These are phyloP conservation scores for Clathrospora elynae DNA, from an alignment of 2,329 filamentous ascomycete genomes.

Conservation along the genomic window DNA sequence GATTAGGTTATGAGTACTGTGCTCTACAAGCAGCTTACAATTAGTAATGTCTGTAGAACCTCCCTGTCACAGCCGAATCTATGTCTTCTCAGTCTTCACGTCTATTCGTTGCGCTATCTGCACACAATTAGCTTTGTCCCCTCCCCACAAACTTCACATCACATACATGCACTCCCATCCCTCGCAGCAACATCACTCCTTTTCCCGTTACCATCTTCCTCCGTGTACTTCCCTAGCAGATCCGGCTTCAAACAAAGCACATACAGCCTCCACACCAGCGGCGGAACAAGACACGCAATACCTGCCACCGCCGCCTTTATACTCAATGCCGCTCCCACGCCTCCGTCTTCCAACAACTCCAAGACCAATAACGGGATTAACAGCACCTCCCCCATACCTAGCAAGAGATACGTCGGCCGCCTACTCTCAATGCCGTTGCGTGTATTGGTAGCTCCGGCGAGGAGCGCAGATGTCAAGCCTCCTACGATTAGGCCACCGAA, in stretches of 20 bases:
- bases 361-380: slow-evolving; percentile 28
- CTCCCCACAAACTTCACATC: background rate
- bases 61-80: too few species aligned
- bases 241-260: slow-evolving; percentile 31
- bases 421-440: slow-evolving; percentile 34
- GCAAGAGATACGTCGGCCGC: slow-evolving; percentile 28
- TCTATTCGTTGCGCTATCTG: slow-evolving; percentile 11
- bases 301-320: slow-evolving; percentile 20
- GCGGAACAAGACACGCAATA: slow-evolving; percentile 26
- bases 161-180: slow-evolving; percentile 1
- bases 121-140: background rate
- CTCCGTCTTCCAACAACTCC: slow-evolving; percentile 25
- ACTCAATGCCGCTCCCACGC: slow-evolving; percentile 25
- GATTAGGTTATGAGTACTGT: background rate
- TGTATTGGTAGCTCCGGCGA: slow-evolving; percentile 29
- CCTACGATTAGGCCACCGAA: slow-evolving; percentile 31
- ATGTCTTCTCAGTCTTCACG: slow-evolving; percentile 8
- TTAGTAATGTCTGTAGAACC: too few species aligned
- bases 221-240: slow-evolving; percentile 27
- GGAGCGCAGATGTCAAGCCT: slow-evolving; percentile 31
- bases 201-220: slow-evolving; percentile 5
- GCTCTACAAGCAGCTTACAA: background rate
- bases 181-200: background rate
- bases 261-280: slow-evolving; percentile 34
- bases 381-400: slow-evolving; percentile 28